Evolutionary conservation across 1,139 yeast genomes (phyloP).

Genomic region (Debaryomyces robertsiae): DNA sequence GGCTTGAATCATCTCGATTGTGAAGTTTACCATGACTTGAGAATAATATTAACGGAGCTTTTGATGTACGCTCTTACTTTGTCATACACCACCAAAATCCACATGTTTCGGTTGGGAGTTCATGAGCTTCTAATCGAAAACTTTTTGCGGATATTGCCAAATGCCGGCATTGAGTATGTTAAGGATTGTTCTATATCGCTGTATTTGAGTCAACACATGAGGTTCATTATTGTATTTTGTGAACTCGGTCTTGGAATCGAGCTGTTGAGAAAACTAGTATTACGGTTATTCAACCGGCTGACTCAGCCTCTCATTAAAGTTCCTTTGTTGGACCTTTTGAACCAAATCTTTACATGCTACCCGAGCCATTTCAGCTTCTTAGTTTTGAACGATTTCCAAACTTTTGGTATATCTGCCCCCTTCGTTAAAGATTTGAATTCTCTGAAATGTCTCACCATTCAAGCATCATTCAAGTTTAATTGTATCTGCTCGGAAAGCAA

Average conservation of each 20-base stretch:
- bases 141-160: constrained; percentile 13
- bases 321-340: constrained; percentile 28
- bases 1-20: constrained; percentile 23
- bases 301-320: constrained; percentile 18
- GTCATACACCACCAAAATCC: constrained; percentile 30
- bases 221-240: constrained; percentile 30
- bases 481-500: constrained; percentile 1
- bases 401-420: constrained; percentile 28
- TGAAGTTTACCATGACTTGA: constrained; percentile 32
- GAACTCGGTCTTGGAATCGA: constrained; percentile 41
- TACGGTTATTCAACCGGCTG: constrained; percentile 20
- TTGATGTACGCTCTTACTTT: constrained; percentile 26
- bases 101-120: constrained; percentile 23
- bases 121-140: constrained; percentile 25
- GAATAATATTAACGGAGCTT: constrained; percentile 33
- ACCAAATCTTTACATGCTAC: constrained; percentile 25
- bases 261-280: constrained; percentile 23
- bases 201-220: constrained; percentile 22
- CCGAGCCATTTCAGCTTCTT: constrained; percentile 35
- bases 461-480: constrained; percentile 40
- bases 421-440: constrained; percentile 20
- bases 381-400: constrained; percentile 29
- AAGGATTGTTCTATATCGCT: constrained; percentile 16
- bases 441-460: constrained; percentile 30
- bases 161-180: neutral